Conservation (phyloP, 192 early-diverging fungal species). For the Coemansia sp. region DNA sequence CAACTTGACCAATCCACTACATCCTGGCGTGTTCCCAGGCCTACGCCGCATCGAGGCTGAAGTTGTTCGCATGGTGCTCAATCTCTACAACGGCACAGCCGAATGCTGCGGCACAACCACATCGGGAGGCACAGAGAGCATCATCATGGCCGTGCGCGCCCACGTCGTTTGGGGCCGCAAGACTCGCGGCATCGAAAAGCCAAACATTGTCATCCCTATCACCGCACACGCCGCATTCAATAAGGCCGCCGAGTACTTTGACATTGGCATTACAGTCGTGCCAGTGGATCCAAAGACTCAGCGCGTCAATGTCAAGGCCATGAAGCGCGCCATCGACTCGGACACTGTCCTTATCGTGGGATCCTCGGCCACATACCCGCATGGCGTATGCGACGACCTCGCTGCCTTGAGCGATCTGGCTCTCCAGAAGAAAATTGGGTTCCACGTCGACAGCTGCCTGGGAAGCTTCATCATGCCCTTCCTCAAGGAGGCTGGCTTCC, state of each 20-base stretch:
- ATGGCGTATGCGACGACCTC: constrained; percentile 92
- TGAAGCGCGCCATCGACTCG: constrained; percentile 79
- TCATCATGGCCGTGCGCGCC: constrained; percentile 93
- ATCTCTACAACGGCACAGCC: constrained; percentile 77
- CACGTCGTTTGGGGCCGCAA: constrained; percentile 85
- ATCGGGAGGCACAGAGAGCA: constrained; percentile 91
- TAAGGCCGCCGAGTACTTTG: constrained; percentile 92
- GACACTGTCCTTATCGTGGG: constrained; percentile 92
- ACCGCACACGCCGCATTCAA: constrained; percentile 95
- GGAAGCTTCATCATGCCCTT: constrained; percentile 95
- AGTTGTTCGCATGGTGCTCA: constrained; percentile 85
- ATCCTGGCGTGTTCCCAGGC: constrained; percentile 94
- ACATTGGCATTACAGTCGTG: constrained; percentile 81
- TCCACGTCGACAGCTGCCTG: constrained; percentile 96
- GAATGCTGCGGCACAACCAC: constrained; percentile 85
- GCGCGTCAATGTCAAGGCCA: constrained; percentile 72
- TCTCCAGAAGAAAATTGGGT: constrained; percentile 73
- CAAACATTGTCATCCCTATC: constrained; percentile 92
- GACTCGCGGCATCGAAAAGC: constrained; percentile 75
- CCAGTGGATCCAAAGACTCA: constrained; percentile 77
- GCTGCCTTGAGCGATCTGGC: constrained; percentile 75
- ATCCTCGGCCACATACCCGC: constrained; percentile 89
- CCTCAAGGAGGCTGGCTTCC: constrained; percentile 89
- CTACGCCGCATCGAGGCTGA: constrained; percentile 96
- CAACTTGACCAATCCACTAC: constrained; percentile 83